Evolutionary conservation across 208 protist species (phyloP).

Genomic region (Paratrypanosoma confusum): DNA sequence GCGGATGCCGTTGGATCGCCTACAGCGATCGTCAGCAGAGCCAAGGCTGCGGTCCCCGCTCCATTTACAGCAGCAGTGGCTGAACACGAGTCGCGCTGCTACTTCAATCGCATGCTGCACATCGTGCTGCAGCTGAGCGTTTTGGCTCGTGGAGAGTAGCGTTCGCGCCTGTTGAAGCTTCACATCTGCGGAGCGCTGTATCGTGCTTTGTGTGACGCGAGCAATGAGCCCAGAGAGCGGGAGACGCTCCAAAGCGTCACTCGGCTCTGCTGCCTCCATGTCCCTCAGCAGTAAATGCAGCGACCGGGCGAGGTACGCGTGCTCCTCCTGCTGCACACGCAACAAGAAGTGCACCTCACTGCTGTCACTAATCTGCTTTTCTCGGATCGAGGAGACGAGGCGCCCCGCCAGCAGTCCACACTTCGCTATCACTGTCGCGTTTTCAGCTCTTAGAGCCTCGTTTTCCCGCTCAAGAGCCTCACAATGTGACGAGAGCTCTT

Average conservation of each 20-base stretch:
- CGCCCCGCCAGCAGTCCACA: slow-evolving; percentile 44
- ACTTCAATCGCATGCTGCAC: slow-evolving; percentile 30
- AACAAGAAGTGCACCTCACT: slow-evolving; percentile 50
- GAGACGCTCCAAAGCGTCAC: not conserved
- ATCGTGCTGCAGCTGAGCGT: slow-evolving; percentile 16
- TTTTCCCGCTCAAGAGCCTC: no score
- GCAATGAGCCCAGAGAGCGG: not conserved
- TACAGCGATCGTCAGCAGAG: not conserved
- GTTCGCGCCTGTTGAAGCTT: slow-evolving; percentile 45
- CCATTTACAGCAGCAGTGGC: no score
- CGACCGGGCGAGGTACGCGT: slow-evolving; percentile 33
- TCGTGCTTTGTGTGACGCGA: no score
- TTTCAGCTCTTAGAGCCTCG: no score
- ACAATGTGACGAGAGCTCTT: no score
- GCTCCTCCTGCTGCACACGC: slow-evolving; percentile 60
- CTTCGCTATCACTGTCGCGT: no score
- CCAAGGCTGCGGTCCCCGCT: no score
- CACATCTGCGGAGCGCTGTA: no score
- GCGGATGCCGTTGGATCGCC: not conserved
- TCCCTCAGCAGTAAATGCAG: slow-evolving; percentile 28
- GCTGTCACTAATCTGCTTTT: slow-evolving; percentile 42
- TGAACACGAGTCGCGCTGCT: slow-evolving; percentile 39
- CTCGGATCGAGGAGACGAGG: slow-evolving; percentile 26
- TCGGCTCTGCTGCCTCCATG: slow-evolving; percentile 4
- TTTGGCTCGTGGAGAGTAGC: slow-evolving; percentile 25